Evolutionary conservation across 345 rosid genomes (phyloP), one percentile per base, ranked within the genome.

Genomic region (Citrus inodora): DNA sequence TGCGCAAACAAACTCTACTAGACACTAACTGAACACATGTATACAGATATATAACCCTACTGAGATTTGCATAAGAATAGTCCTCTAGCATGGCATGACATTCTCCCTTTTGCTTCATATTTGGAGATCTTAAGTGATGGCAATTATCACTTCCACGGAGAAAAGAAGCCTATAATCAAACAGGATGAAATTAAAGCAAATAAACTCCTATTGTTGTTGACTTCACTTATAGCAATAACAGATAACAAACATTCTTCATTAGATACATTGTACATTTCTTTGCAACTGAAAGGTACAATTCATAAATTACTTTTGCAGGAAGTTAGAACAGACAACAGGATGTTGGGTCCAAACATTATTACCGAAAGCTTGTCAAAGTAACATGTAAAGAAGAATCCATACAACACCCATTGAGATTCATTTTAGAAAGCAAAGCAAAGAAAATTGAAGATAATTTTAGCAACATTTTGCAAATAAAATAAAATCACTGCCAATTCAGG

Each of bases 341-440:
- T 67, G 21, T 59, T 40, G 10, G 51, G 73, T 76, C 66, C 22
- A 58, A 59, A 67, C 59, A 68, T 77, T 9, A 68, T 77, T 9
- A 68, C 40, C 3, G 1, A 27, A 58, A 38, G 67, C 59, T 27
- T 59, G 35, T 5, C 13, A 19, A 58, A 38, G 65, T 33, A 74
- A 46, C 32, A 21, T 48, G 60, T 10, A 64, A 24, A 46, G 46
- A 32, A 35, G 53, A 74, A 66, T 53, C 8, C 9, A 33, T 33
- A 65, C 24, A 33, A 65, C 24, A 33, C 21, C 37, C 9, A 27
- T 38, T 13, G 33, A 19, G 17, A 40, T 68, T 58, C 59, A 24
- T 25, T 76, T 42, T 67, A 28, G 1, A 8, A 67, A 56, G 56
- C 30, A 58, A 58, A 68, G 30, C 7, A 11, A 9, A 10, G 28